Evolutionary conservation across 116 monocot genomes (phyloP), one percentile per base, ranked within the genome.

Genomic region (Phalaenopsis hybrid): DNA sequence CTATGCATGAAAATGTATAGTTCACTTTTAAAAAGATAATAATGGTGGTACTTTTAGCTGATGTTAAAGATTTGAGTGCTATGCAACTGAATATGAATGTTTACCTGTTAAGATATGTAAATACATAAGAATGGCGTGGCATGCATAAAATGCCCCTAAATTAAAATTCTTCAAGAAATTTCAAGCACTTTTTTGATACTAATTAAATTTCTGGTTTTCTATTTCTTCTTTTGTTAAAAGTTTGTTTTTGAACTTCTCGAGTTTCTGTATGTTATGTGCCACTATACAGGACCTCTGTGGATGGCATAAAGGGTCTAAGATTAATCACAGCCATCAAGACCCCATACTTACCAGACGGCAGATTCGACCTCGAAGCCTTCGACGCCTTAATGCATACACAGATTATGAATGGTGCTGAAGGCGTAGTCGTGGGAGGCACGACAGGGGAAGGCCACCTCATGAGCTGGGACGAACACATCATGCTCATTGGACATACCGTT

Each of bases 391-490:
- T 95, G 57, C 77, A 92, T 82, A 83, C 85, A 80, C 98, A 99
- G 78, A 95, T 95, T 31, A 69, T 52, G 9, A 91, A 89, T 76
- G 93, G 99, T 69, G 91, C 79, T 37, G 93, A 93, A 82, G 95
- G 93, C 68, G 95, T 99, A 12, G 91, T 99, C 58, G 95, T 95
- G 6, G 99, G 99, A 50, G 99, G 95, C 16, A 99, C 94, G 63
- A 93, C 99, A 18, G 95, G 99, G 11, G 99, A 93, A 82, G 95
- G 95, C 31, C 99, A 99, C 34, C 83, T 99, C 0, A 91, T 95
- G 99, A 95, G 89, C 81, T 93, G 95, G 95, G 95, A 99, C 25
- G 99, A 99, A 68, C 99, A 95, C 83, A 93, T 99, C 61, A 99
- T 95, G 91, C 92, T 99, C 79, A 95, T 99, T n/a, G 95, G 85